Percentiles rank a stretch among this genome's conserved stretches.
These are phyloP conservation scores for Veloboletus limbatus DNA, from an alignment of 1,284 basidiomycete species.

Conservation along the genomic window DNA sequence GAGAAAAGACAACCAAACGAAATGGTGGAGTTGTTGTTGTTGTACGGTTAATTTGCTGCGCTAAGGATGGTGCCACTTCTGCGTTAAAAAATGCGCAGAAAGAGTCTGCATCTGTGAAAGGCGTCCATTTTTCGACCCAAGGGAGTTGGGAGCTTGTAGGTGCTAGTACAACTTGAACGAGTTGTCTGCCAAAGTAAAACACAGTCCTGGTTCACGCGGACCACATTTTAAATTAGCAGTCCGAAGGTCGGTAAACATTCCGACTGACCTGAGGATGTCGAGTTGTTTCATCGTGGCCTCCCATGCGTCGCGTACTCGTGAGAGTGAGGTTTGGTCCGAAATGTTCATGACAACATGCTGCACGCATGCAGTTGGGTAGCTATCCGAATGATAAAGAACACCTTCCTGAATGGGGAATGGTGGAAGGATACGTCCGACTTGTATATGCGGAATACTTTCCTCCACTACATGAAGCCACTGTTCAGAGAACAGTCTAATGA, in stretches of 20 bases:
- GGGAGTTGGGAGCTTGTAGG: constrained; percentile 23
- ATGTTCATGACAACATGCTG: constrained; percentile 44
- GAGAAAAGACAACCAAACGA: constrained; percentile 34
- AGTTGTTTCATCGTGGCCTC: constrained; percentile 31
- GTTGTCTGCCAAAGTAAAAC: constrained; percentile 41
- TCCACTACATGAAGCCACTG: constrained; percentile 30
- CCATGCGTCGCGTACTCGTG: constrained; percentile 38
- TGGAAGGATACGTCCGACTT: constrained; percentile 40
- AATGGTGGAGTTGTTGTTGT: constrained; percentile 38
- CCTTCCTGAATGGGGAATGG: constrained; percentile 51
- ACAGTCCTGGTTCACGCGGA: constrained; percentile 37
- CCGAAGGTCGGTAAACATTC: constrained; percentile 1
- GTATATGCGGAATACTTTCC: constrained; percentile 22
- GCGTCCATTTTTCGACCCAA: constrained; percentile 27
- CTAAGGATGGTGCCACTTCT: constrained; percentile 30
- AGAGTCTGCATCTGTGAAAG: constrained; percentile 11
- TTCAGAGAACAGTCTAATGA: constrained; percentile 28
- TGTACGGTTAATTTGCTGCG: constrained; percentile 38
- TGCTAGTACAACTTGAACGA: constrained; percentile 43
- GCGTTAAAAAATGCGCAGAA: constrained; percentile 37
- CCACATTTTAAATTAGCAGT: constrained; percentile 4
- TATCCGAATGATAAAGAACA: constrained; percentile 43
- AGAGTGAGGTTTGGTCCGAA: constrained; percentile 23
- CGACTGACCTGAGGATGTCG: constrained; percentile 41
- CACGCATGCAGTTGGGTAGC: constrained; percentile 41